Evolutionary conservation across 192 early-diverging fungal genomes (phyloP), one percentile per base, ranked within the genome.

Genomic region (Rhizophagus prolifer): DNA sequence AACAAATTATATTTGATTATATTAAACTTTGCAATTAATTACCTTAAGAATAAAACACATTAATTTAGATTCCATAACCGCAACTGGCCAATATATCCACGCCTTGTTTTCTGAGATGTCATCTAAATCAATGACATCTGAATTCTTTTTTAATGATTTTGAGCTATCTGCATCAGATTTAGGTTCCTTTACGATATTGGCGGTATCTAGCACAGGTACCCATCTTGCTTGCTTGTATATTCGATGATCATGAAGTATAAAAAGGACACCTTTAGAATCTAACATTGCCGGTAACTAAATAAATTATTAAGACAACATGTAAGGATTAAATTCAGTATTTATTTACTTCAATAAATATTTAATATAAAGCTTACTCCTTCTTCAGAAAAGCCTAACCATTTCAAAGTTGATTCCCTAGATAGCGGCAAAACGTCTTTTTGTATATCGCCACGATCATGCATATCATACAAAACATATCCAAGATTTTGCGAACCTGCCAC

Each of bases 311-410:
- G 67, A 70, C 44, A 31, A 70, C 13, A 23, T 10, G 74, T 80
- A 59, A n/a, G 36, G 36, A 67, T 62, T 21, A 64, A 60, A 14
- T 26, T 50, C 19, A 38, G 10, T 41, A 60, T 23, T 10, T 31
- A 58, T 5, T 4, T 16, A 54, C 50, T 70, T 21, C 30, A 64
- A 10, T 16, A 64, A 16, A 16, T n/a, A n/a, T n/a, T 70, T 46
- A 46, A 34, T 9, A 79, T 23, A 47, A 21, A 10, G 16, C 71
- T 83, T 80, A 90, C 91, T 31, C 89, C 90, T 19, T 86, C 84
- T 64, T 95, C 92, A 23, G 94, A 93, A 78, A 97, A 96, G 6
- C 95, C 95, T 7, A 88, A 78, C 97, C 97, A 99, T 19, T 79
- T 80, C 21, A 98, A 74, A 50, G 85, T 85, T 41, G 87, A 81